Evolutionary conservation across 306 rosid species (phyloP), one percentile per base, ranked within the genome.

Genomic region (Lathyrus tuberosus): DNA sequence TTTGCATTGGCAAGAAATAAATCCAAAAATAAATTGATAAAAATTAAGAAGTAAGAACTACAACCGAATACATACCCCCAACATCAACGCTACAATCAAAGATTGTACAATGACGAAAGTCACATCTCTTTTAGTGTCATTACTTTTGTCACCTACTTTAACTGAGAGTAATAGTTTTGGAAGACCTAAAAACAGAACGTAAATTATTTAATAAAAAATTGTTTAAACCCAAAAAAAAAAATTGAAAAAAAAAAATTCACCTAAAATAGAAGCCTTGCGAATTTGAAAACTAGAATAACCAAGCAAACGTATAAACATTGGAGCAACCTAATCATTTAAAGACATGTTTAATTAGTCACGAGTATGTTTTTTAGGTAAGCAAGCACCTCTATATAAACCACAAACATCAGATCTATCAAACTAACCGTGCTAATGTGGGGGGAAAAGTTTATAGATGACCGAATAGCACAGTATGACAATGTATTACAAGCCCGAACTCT

Each of bases 161-260:
- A 38, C 12, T 10, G 69, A 37, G 14, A 3, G 49, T 68, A 71
- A 57, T 37, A 71, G 16, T 0, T 18, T 66, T 26, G 77, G 73
- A 65, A 71, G 33, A 54, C 58, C 82, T 78, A 58, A 48, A 65
- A 47, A 65, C 37, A 47, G 69, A 65, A 37, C 65, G 81, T 47
- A 10, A 53, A 67, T 62, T 49, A 24, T 62, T 51, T 62, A 41
- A 40, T 51, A 48, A 72, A 61, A 38, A 11, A 35, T 8, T 26
- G 11, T 15, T 17, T 35, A 44, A 30, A 24, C n/a, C 4, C n/a
- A 10, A 47, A 59, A 16, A 18, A 18, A 31, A 42, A 62, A 24
- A 15, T 37, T 16, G 17, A 43, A 44, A 62, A 12, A 14, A 41
- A n/a, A 4, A 54, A 46, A 51, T 40, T 56, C 58, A 78, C 82